phyloP scores from a whole-genome alignment of 768 basidiomycete species.

The Suillus subaureus region DNA sequence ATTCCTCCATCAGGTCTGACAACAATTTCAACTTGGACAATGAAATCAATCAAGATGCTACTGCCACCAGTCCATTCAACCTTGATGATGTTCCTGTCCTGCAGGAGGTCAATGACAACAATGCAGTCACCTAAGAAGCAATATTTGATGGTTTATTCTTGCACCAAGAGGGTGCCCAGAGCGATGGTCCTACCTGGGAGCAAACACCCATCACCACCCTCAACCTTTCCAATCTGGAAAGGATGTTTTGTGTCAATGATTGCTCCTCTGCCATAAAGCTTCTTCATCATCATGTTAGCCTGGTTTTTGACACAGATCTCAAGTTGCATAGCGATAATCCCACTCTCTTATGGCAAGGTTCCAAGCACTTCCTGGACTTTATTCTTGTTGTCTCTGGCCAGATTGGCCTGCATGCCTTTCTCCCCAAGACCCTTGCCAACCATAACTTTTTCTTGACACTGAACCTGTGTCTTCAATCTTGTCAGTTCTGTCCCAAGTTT shows the following conservation, averaged over 20 bases:
- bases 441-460: background rate
- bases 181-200: background rate
- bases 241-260: background rate
- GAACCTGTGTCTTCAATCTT: background rate
- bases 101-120: background rate
- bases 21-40: no score
- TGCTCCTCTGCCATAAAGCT: background rate
- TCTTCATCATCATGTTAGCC: background rate
- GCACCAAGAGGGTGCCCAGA: background rate
- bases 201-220: rapidly evolving
- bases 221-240: background rate
- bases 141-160: background rate
- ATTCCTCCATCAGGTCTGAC: no score
- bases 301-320: background rate
- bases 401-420: background rate
- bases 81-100: background rate
- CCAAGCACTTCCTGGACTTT: background rate
- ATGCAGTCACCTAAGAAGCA: background rate
- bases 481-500: background rate
- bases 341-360: background rate
- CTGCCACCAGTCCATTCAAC: background rate
- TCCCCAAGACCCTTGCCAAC: background rate
- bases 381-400: background rate
- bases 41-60: no score
- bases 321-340: background rate